These are phyloP conservation scores for Xylaria cubensis DNA, from an alignment of 495 filamentous ascomycete species.

Conservation along the genomic window DNA sequence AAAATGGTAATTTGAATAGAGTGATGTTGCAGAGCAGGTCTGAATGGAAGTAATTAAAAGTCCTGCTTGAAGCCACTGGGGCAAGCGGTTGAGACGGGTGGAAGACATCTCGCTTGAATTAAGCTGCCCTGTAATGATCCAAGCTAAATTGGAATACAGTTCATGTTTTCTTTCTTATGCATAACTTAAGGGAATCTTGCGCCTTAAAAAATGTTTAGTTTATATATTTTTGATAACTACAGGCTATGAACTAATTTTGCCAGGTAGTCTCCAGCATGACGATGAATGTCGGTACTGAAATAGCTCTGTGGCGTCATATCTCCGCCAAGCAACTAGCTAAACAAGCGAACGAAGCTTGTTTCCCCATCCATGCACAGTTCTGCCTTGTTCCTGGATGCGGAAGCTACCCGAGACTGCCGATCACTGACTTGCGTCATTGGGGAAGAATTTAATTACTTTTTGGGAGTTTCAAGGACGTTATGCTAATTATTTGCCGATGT, in stretches of 20 bases:
- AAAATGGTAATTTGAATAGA: conserved; percentile 49
- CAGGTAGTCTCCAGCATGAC: background rate
- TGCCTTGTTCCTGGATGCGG: conserved; percentile 24
- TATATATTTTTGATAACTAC: background rate
- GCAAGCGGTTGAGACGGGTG: background rate
- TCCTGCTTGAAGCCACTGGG: conserved; percentile 3
- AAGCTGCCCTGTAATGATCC: background rate
- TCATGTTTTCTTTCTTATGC: conserved; percentile 1
- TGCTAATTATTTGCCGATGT: background rate
- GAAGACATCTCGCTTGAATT: background rate
- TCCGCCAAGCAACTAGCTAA: conserved; percentile 16
- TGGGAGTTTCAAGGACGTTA: background rate
- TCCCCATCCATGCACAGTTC: background rate
- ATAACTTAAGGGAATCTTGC: background rate
- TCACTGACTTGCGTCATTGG: background rate
- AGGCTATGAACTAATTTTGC: background rate
- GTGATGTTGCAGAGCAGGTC: conserved; percentile 33
- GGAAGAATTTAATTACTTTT: background rate
- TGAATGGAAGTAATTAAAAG: conserved; percentile 18
- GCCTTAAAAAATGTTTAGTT: background rate
- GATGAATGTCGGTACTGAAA: background rate
- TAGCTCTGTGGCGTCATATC: conserved; percentile 18
- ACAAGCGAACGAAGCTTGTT: conserved; percentile 1
- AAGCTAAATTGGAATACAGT: background rate
- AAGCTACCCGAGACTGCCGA: conserved; percentile 1